Evolutionary conservation across 164 flowering plant genomes (phyloP).

Genomic region (Aristolochia fimbriata): DNA sequence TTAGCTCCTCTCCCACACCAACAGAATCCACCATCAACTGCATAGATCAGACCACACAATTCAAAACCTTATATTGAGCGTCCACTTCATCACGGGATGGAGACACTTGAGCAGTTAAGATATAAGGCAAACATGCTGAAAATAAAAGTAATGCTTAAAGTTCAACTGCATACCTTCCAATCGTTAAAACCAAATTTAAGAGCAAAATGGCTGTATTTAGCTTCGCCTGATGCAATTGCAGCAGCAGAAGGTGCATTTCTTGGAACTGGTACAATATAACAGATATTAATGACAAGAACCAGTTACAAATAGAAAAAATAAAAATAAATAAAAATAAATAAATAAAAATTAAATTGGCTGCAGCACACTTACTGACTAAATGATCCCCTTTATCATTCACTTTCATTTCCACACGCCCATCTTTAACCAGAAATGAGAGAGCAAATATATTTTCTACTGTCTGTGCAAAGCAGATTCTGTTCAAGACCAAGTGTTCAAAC

Average conservation of each 20-base stretch:
- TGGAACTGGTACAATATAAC: constrained; percentile 42
- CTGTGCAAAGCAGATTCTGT: constrained; percentile 68
- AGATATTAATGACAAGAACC: neutral
- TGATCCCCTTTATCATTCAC: constrained; percentile 52
- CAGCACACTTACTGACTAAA: constrained; percentile 50
- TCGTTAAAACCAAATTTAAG: constrained; percentile 81
- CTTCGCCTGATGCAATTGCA: constrained; percentile 48
- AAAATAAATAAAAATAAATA: no score
- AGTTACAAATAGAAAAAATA: neutral
- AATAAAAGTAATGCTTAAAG: neutral
- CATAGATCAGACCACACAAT: neutral
- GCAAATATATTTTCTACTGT: constrained; percentile 91
- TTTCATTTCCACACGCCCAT: constrained; percentile 66
- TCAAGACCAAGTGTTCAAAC: constrained; percentile 61
- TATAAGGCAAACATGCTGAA: no score
- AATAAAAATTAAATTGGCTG: neutral
- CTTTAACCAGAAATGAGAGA: constrained; percentile 76
- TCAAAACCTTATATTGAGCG: no score
- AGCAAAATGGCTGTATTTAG: constrained; percentile 61
- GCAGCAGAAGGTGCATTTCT: constrained; percentile 73
- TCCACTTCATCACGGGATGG: no score
- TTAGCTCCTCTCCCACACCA: constrained; percentile 25
- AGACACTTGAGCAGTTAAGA: no score
- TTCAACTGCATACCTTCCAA: constrained; percentile 60
- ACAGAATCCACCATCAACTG: constrained; percentile 25